Percentiles rank a stretch among this genome's conserved stretches.
phyloP scores from a whole-genome alignment of 2,329 filamentous ascomycete species.

The Epichloe elymi region DNA sequence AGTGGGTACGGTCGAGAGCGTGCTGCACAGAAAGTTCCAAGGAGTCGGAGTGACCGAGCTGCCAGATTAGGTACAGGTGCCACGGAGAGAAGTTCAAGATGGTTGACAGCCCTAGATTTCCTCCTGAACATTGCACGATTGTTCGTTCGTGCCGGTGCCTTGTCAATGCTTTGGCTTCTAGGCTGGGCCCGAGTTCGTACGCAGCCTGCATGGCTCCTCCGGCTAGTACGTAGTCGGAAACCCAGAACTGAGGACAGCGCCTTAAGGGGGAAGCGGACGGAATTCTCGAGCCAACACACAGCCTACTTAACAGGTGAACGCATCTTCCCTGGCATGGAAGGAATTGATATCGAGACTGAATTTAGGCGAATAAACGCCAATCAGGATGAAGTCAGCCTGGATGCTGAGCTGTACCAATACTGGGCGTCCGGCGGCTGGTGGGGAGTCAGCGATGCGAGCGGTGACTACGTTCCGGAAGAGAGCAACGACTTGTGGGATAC shows the following conservation, averaged over 20 bases:
- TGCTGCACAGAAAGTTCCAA: slow-evolving; percentile 44
- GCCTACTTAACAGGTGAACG: slow-evolving; percentile 29
- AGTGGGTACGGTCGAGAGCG: slow-evolving; percentile 59
- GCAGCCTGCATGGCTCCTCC: slow-evolving; percentile 39
- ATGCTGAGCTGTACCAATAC: slow-evolving; percentile 66
- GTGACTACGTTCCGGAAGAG: slow-evolving; percentile 53
- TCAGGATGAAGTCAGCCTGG: slow-evolving; percentile 51
- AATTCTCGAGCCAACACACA: background rate
- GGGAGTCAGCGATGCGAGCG: slow-evolving; percentile 69
- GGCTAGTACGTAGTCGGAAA: slow-evolving; percentile 25
- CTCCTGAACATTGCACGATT: slow-evolving; percentile 54
- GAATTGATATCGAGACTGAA: slow-evolving; percentile 71
- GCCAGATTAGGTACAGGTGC: slow-evolving; percentile 60
- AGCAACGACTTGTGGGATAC: slow-evolving; percentile 52
- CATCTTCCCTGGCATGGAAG: slow-evolving; percentile 43
- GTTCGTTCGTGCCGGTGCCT: slow-evolving; percentile 18
- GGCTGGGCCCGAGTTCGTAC: slow-evolving; percentile 29
- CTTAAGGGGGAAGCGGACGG: background rate
- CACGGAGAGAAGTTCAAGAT: slow-evolving; percentile 63
- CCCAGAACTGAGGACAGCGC: background rate
- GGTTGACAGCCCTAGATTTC: slow-evolving; percentile 66
- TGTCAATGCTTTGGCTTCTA: slow-evolving; percentile 40
- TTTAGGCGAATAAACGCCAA: slow-evolving; percentile 44
- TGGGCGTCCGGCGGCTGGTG: slow-evolving; percentile 77
- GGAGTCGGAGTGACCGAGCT: slow-evolving; percentile 32